Evolutionary conservation across 345 rosid species (phyloP), one percentile per base, ranked within the genome.

Genomic region (Populus tremula): DNA sequence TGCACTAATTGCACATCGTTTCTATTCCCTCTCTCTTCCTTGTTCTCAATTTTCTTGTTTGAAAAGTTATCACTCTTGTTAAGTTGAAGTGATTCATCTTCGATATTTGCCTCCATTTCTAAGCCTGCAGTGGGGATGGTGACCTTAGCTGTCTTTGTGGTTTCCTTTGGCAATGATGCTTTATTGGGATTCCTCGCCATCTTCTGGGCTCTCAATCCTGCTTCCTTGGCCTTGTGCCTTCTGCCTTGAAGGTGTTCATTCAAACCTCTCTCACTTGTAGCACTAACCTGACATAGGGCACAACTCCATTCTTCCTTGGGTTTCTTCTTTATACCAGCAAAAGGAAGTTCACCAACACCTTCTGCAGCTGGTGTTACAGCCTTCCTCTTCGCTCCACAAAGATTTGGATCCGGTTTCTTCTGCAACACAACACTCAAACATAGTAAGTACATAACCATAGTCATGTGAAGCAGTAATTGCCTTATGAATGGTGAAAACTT

Each of bases 231-330:
- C 73, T 82, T 81, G 78, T 86, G 90, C 77, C 74, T 91, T 84
- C 71, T 89, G 62, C 85, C 87, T 77, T 76, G 69, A 21, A 87
- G 83, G 64, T 87, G 87, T 8, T 85, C 81, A 7, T 78, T 73
- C 77, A 89, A 81, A 77, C 77, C 87, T 64, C 36, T 82, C 80
- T 84, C 87, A 43, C 85, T 75, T 7, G 88, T 82, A 23, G 81
- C 73, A 53, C 77, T 75, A 63, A 86, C 86, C 78, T 62, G 78
- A 80, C 93, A 90, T 18, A 85, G 74, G 31, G 91, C 86, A 79
- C 93, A 88, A 53, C 85, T 88, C 89, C 86, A 87, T 56, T 83
- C 86, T 64, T 82, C 82, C 78, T 81, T 77, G 4, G 76, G 65
- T 72, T 71, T 82, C 82, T 85, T 84, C 78, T 79, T 80, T 67